Evolutionary conservation across 2,329 filamentous ascomycete species (phyloP).

Genomic region (Venturiaceae sp.): DNA sequence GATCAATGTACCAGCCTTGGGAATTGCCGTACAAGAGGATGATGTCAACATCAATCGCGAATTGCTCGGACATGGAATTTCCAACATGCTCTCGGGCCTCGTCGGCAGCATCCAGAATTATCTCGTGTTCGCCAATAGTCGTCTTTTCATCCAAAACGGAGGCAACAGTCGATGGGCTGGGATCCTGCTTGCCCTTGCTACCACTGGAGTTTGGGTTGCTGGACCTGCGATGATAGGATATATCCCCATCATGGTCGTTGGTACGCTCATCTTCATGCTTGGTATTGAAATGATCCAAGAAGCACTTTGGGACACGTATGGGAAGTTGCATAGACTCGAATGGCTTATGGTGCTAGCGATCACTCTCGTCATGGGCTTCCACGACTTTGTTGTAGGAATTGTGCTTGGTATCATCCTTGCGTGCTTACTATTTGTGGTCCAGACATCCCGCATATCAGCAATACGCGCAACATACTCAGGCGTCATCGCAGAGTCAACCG

Average conservation of each 20-base stretch:
- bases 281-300: constrained; percentile 88
- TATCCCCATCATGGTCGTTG: constrained; percentile 95
- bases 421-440: constrained; percentile 82
- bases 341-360: constrained; percentile 85
- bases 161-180: constrained; percentile 81
- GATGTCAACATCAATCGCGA: constrained; percentile 86
- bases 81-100: constrained; percentile 81
- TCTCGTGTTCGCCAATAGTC: constrained; percentile 91
- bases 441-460: constrained; percentile 81
- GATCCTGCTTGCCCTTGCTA: constrained; percentile 70
- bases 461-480: constrained; percentile 87
- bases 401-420: constrained; percentile 85
- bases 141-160: constrained; percentile 92
- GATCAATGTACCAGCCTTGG: constrained; percentile 92
- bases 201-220: constrained; percentile 71
- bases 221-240: constrained; percentile 85
- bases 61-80: constrained; percentile 83
- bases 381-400: constrained; percentile 94
- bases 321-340: constrained; percentile 77
- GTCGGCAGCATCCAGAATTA: constrained; percentile 93
- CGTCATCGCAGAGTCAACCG: constrained; percentile 81
- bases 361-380: constrained; percentile 89
- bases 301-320: constrained; percentile 78
- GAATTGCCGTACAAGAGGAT: constrained; percentile 83
- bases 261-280: constrained; percentile 86